A percentile compares a stretch with the other conserved stretches of the same genome.
phyloP scores from a whole-genome alignment of 805 yeast species.

The Candida coleopterorum region DNA sequence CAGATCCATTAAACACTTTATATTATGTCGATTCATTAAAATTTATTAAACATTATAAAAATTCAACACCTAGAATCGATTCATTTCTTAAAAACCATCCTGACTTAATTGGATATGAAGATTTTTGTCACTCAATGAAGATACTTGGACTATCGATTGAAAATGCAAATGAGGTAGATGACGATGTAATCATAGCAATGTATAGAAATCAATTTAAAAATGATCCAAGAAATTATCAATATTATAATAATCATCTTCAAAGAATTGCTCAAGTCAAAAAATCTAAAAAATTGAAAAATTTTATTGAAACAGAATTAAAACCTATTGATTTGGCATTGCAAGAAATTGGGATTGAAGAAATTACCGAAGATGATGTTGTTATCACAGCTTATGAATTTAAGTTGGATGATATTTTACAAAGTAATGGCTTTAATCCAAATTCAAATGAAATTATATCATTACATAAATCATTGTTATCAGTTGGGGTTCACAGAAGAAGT shows the following conservation, averaged over 20 bases:
- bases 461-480: constrained; percentile 56
- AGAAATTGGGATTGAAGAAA: constrained; percentile 36
- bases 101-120: constrained; percentile 28
- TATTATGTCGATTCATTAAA: constrained; percentile 36
- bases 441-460: constrained; percentile 35
- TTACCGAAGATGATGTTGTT: constrained; percentile 57
- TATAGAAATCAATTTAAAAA: constrained; percentile 25
- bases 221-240: constrained; percentile 35
- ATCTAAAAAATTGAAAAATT: constrained; percentile 18
- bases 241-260: constrained; percentile 26
- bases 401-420: constrained; percentile 43
- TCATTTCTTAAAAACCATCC: constrained; percentile 24
- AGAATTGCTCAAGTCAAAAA: constrained; percentile 23
- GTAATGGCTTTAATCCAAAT: constrained; percentile 22
- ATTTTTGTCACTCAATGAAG: constrained; percentile 28
- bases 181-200: constrained; percentile 30
- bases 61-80: constrained; percentile 16
- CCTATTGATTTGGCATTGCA: constrained; percentile 31
- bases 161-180: constrained; percentile 21
- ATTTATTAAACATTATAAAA: constrained; percentile 16
- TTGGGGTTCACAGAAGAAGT: constrained; percentile 57
- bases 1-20: constrained; percentile 28
- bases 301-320: constrained; percentile 26
- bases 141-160: constrained; percentile 23
- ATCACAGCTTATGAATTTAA: constrained; percentile 70